Evolutionary conservation across 2,329 filamentous ascomycete genomes (phyloP).

Genomic region (Penicillium sp.): DNA sequence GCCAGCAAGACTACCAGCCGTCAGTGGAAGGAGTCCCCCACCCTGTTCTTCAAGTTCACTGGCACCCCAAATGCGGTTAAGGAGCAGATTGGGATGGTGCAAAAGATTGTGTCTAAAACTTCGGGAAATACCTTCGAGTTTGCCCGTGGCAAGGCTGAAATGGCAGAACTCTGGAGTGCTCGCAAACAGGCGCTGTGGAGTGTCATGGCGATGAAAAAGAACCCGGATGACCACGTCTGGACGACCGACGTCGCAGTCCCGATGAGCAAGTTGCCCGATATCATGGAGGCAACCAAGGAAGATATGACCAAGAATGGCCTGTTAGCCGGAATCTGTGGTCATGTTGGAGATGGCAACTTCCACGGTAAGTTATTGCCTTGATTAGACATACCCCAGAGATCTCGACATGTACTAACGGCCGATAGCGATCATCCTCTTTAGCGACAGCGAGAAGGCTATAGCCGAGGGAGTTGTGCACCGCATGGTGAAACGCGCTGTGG

Average conservation of each 20-base stretch:
- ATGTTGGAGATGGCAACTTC: slow-evolving; percentile 74
- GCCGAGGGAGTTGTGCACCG: slow-evolving; percentile 61
- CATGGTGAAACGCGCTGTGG: slow-evolving; percentile 68
- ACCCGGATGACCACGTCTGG: slow-evolving; percentile 65
- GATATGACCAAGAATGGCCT: slow-evolving; percentile 63
- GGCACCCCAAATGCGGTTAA: slow-evolving; percentile 63
- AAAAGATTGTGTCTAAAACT: slow-evolving; percentile 56
- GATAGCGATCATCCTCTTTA: slow-evolving; percentile 60
- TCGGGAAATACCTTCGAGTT: slow-evolving; percentile 65
- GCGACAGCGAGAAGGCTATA: slow-evolving; percentile 54
- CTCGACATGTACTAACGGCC: background rate
- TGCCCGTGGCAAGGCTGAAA: slow-evolving; percentile 62
- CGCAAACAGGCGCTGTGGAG: slow-evolving; percentile 73
- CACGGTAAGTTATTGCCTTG: slow-evolving; percentile 50
- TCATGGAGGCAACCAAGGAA: slow-evolving; percentile 68
- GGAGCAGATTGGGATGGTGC: slow-evolving; percentile 61
- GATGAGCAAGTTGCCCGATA: slow-evolving; percentile 66
- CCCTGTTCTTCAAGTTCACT: slow-evolving; percentile 73
- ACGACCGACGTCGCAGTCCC: slow-evolving; percentile 80
- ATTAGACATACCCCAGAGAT: background rate
- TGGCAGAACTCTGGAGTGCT: slow-evolving; percentile 70
- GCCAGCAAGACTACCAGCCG: slow-evolving; percentile 45
- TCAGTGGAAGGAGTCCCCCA: slow-evolving; percentile 67
- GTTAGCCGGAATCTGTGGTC: slow-evolving; percentile 65
- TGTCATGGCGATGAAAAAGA: slow-evolving; percentile 62